phyloP scores from a whole-genome alignment of 176 grass and related monocot genomes.

The Pontederia crassipes region DNA sequence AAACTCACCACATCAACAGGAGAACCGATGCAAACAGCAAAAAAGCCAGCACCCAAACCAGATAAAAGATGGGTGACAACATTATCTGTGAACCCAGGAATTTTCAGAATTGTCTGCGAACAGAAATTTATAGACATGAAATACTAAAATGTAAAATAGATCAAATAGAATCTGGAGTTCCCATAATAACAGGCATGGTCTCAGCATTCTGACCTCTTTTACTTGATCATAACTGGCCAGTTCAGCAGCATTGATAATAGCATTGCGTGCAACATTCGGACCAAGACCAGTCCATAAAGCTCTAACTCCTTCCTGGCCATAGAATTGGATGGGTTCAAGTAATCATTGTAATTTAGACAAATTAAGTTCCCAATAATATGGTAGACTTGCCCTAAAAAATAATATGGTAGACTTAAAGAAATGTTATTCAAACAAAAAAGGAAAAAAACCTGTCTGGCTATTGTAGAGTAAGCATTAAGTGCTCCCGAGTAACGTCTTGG shows the following conservation, averaged over 20 bases:
- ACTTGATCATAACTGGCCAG: slow-evolving; percentile 97
- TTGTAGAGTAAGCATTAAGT: slow-evolving; percentile 70
- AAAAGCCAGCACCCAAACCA: slow-evolving; percentile 87
- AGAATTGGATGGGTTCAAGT: slow-evolving; percentile 1
- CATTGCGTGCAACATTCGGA: slow-evolving; percentile 75
- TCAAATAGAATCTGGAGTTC: not conserved
- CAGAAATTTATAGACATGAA: not conserved
- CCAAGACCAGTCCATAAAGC: slow-evolving; percentile 72
- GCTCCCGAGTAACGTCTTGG: slow-evolving; percentile 64
- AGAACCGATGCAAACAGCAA: slow-evolving; percentile 94
- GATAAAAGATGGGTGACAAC: slow-evolving; percentile 72
- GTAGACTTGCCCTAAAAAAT: not conserved
- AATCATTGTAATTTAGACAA: not conserved
- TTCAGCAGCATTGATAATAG: slow-evolving; percentile 89
- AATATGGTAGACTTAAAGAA: not conserved
- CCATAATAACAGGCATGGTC: not conserved
- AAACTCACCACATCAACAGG: slow-evolving; percentile 84
- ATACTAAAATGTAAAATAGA: not conserved
- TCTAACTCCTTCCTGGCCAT: slow-evolving; percentile 52
- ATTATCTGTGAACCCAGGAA: slow-evolving; percentile 92
- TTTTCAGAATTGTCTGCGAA: slow-evolving; percentile 71
- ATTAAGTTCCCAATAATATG: not conserved
- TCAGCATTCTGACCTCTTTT: slow-evolving; percentile 41
- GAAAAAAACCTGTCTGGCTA: slow-evolving; percentile 46
- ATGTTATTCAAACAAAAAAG: not conserved